Evolutionary conservation across 371 early-diverging fungal genomes (phyloP), one percentile per base, ranked within the genome.

Genomic region (Mortierella sp.): DNA sequence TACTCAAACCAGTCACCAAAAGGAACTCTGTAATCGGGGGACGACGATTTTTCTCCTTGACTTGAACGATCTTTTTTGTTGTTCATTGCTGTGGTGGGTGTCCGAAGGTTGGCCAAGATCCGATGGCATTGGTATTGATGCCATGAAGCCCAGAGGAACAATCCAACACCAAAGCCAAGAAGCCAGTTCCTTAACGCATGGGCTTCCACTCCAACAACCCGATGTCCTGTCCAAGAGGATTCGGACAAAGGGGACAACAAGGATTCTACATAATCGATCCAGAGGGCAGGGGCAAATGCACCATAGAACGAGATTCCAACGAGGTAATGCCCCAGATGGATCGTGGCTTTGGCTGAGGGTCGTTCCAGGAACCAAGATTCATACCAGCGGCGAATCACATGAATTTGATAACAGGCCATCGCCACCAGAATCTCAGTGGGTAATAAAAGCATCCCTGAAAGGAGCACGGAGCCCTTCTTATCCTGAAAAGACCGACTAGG

Each of bases 1-100:
- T 69, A 81, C 61, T 87, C 81, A 72, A 93, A 94, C 91, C 92
- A 87, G 64, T 90, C 91, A 18, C 93, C 93, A 64, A 82, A 81
- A 0, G 94, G 93, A 14, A 94, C 85, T 21, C 60, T 62, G 68
- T 92, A 91, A 2, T 68, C 76, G 26, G 60, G 21, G 1, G 25
- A 18, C 30, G n/a, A 30, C 12, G 37, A 14, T 16, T 43, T 23
- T 30, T 25, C 28, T 16, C n/a, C 26, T 2, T 14, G 3, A 7
- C 44, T 18, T 26, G 52, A 23, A 18, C 21, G 18, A 23, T 11
- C 23, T 4, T 23, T 44, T 16, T 23, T 11, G 25, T 23, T 46
- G 7, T 18, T 44, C 26, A 62, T 3, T 57, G 29, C 45, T 18
- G 58, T 30, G 12, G 44, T 30, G 15, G 53, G 28, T 15, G 74